Evolutionary conservation across 257 asterid genomes (phyloP).

Genomic region (Przewalskia tangutica): DNA sequence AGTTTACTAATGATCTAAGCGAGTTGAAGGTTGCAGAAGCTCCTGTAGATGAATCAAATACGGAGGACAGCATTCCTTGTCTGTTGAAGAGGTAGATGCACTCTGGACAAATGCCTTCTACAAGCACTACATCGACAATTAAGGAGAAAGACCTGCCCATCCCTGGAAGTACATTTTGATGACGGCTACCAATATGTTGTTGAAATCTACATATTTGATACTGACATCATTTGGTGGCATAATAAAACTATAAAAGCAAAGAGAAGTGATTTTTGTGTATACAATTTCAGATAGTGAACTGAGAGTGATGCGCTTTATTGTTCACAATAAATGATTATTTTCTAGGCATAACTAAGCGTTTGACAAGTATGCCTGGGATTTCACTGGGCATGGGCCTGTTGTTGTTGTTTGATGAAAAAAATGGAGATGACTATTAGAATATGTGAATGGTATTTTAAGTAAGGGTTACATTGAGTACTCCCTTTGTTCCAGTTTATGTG

Average conservation of each 20-base stretch:
- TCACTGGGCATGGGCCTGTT: too few relatives aligned
- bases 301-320: neutral
- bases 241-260: neutral
- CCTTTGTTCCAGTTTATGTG: neutral
- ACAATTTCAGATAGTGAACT: neutral
- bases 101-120: slow-evolving; percentile 83
- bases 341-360: neutral
- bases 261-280: neutral
- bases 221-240: neutral
- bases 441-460: neutral
- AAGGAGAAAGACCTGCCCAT: slow-evolving; percentile 87
- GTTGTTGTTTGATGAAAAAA: too few relatives aligned
- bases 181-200: neutral
- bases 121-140: slow-evolving; percentile 75
- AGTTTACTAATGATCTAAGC: slow-evolving; percentile 33
- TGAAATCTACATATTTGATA: neutral
- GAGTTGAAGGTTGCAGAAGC: slow-evolving; percentile 46
- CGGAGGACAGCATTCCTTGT: slow-evolving; percentile 40
- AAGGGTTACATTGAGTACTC: neutral
- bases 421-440: neutral
- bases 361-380: neutral
- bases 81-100: slow-evolving; percentile 63
- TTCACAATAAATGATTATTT: neutral
- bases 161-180: slow-evolving; percentile 80
- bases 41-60: slow-evolving; percentile 30